Conservation (phyloP, 2,329 filamentous ascomycete genomes). For the Sporothrix brasiliensis region DNA sequence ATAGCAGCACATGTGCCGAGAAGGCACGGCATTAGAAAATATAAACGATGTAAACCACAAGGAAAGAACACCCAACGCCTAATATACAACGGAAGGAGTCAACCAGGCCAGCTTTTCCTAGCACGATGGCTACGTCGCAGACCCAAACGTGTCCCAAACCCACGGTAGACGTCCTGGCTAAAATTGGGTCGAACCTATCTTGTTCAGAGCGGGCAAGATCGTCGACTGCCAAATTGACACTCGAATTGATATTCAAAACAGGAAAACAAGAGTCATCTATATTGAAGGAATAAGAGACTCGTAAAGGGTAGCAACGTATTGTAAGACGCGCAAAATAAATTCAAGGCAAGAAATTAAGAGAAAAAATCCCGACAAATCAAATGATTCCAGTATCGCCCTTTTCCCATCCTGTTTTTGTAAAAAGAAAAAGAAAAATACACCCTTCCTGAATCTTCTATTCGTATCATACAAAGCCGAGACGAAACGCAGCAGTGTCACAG, state of each 20-base stretch:
- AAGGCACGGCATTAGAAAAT: not conserved
- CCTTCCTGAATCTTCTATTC: conserved; percentile 11
- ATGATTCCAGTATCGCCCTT: not conserved
- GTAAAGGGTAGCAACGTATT: not conserved
- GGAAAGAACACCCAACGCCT: not conserved
- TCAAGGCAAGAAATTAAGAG: too few species aligned
- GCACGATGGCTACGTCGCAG: too few species aligned
- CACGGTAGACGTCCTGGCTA: not conserved
- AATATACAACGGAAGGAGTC: not conserved
- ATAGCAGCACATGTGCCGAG: not conserved
- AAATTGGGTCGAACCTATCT: not conserved
- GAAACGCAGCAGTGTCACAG: not conserved
- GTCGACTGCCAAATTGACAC: not conserved
- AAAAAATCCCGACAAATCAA: not conserved
- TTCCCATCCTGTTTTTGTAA: not conserved
- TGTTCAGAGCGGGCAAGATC: conserved; percentile 3
- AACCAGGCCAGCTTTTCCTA: not conserved
- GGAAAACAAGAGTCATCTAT: not conserved
- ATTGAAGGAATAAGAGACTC: too few species aligned
- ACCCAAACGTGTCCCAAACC: not conserved
- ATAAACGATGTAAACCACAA: not conserved
- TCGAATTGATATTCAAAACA: conserved; percentile 1
- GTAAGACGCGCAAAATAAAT: not conserved
- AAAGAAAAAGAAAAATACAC: not conserved
- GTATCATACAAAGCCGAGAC: conserved; percentile 25